Conservation (phyloP, 306 rosid species). For the Rosa multiflora region DNA sequence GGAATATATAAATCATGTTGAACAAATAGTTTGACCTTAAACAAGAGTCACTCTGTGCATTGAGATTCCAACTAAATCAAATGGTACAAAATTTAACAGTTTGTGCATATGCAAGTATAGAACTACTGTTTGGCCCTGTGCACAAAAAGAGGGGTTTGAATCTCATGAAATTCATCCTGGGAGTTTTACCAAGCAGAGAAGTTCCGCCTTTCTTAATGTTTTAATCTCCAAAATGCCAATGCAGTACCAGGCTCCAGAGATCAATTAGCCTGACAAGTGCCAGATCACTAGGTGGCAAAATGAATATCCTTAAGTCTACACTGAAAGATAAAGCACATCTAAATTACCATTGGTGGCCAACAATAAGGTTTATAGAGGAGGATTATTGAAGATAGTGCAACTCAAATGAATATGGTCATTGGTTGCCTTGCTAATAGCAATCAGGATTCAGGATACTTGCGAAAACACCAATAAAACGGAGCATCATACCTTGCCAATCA, state of each 20-base stretch:
- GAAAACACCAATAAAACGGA: background rate
- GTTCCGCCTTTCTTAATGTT: background rate
- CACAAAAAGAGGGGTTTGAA: background rate
- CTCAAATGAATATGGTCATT: background rate
- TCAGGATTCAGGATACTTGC: background rate
- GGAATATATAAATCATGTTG: background rate
- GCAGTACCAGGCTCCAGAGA: background rate
- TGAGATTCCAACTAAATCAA: background rate
- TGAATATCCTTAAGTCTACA: background rate
- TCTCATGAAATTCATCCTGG: background rate
- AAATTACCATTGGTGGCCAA: background rate
- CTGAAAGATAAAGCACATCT: background rate
- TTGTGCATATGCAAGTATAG: background rate
- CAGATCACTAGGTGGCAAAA: background rate
- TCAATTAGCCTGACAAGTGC: background rate
- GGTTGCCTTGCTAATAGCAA: background rate
- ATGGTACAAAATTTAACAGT: background rate
- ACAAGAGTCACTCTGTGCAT: background rate
- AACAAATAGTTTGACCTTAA: background rate
- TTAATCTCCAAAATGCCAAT: background rate
- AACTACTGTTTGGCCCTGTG: background rate
- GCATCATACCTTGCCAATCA: constrained; percentile 86
- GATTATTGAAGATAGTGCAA: background rate
- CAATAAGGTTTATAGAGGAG: background rate
- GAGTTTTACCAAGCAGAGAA: background rate